Percentiles rank a stretch among this genome's conserved stretches.
These are phyloP conservation scores for Starmera dryadoides DNA, from an alignment of 805 yeast genomes.

Conservation along the genomic window DNA sequence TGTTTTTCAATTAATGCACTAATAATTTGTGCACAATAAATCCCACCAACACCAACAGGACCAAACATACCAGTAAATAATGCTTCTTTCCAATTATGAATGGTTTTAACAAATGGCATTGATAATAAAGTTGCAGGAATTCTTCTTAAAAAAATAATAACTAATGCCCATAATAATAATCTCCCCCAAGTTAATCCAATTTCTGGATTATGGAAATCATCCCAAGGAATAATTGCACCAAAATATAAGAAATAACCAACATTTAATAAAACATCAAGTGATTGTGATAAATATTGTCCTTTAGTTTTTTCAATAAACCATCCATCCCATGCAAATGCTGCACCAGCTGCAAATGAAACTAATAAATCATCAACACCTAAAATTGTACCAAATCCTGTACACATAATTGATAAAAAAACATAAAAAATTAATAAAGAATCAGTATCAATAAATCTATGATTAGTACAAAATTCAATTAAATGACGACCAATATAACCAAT, in stretches of 20 bases:
- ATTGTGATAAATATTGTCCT: conserved; percentile 57
- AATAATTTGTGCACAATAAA: conserved; percentile 46
- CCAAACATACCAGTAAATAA: conserved; percentile 71
- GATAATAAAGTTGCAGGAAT: conserved; percentile 48
- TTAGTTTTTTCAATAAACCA: conserved; percentile 52
- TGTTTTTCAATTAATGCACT: conserved; percentile 27
- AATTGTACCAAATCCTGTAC: conserved; percentile 57
- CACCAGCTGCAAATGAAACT: conserved; percentile 69
- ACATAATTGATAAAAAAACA: conserved; percentile 45
- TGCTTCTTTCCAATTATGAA: conserved; percentile 61
- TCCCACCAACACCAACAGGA: conserved; percentile 67
- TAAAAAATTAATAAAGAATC: conserved; percentile 56
- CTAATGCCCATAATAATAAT: conserved; percentile 42
- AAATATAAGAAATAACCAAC: conserved; percentile 62
- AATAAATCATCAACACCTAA: conserved; percentile 66
- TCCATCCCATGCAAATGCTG: conserved; percentile 71
- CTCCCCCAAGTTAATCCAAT: conserved; percentile 53
- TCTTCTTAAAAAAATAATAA: conserved; percentile 42
- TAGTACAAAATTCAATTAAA: conserved; percentile 46
- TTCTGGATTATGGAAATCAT: conserved; percentile 38
- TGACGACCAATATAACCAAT: conserved; percentile 46
- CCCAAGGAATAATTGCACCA: conserved; percentile 70
- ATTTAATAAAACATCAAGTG: conserved; percentile 57
- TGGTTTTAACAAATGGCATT: conserved; percentile 53
- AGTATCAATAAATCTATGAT: conserved; percentile 45